These are phyloP conservation scores for Fusarium sp. DNA, from an alignment of 2,329 filamentous ascomycete species.

Conservation along the genomic window DNA sequence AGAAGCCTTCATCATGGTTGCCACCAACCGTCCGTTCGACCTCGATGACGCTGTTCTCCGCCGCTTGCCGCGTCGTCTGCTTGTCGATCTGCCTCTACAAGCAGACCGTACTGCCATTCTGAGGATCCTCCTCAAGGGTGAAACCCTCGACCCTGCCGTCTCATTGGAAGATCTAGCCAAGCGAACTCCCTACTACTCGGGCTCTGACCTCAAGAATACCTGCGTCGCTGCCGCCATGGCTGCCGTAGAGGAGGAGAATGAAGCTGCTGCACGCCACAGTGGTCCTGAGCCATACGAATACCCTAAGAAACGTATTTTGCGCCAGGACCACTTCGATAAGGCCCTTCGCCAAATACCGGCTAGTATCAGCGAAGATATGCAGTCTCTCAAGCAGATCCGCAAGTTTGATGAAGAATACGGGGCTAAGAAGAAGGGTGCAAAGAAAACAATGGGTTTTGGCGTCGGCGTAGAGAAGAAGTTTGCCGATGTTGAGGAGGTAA, in stretches of 20 bases:
- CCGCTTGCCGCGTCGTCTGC: conserved; percentile 74
- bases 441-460: conserved; percentile 67
- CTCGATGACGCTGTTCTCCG: conserved; percentile 87
- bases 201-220: conserved; percentile 84
- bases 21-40: conserved; percentile 94
- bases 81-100: conserved; percentile 76
- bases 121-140: conserved; percentile 73
- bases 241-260: conserved; percentile 77
- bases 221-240: conserved; percentile 82
- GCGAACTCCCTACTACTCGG: conserved; percentile 79
- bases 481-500: conserved; percentile 54
- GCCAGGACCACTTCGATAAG: conserved; percentile 78
- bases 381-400: conserved; percentile 81
- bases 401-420: conserved; percentile 98
- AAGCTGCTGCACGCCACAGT: conserved; percentile 47
- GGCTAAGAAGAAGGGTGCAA: conserved; percentile 75
- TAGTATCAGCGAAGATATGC: conserved; percentile 94
- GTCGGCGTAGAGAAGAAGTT: conserved; percentile 49
- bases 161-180: conserved; percentile 69
- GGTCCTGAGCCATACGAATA: conserved; percentile 63
- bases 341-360: conserved; percentile 90
- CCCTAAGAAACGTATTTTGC: conserved; percentile 65
- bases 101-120: conserved; percentile 74
- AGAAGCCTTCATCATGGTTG: conserved; percentile 96
- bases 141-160: conserved; percentile 68